Percentiles rank a stretch among this genome's conserved stretches.
Evolutionary conservation across 495 filamentous ascomycete genomes (phyloP).

Genomic region (Aspergillus baeticus): DNA sequence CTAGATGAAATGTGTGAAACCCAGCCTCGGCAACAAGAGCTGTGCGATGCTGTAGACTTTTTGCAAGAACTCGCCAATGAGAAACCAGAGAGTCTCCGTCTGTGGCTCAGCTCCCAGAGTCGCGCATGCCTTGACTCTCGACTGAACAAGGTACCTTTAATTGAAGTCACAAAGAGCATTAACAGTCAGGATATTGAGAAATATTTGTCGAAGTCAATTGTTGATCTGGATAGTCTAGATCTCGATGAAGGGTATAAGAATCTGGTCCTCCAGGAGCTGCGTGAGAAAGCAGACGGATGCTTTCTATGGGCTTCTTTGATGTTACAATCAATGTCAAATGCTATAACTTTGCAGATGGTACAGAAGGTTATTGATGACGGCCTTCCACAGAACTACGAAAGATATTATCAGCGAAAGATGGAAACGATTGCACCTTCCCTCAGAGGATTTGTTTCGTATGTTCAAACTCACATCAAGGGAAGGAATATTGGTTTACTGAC

Average conservation of each 20-base stretch:
- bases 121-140: background rate
- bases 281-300: background rate
- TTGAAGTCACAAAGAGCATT: background rate
- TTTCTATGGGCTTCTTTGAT: constrained; percentile 9
- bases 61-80: background rate
- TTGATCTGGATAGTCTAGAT: background rate
- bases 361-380: background rate
- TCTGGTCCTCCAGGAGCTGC: constrained; percentile 1
- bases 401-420: constrained; percentile 1
- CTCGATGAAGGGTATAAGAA: background rate
- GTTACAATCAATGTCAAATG: background rate
- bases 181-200: background rate
- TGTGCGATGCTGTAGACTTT: background rate
- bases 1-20: background rate
- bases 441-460: background rate
- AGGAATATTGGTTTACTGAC: background rate
- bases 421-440: background rate
- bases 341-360: background rate
- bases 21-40: background rate
- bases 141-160: background rate
- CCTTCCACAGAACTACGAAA: background rate
- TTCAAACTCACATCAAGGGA: background rate
- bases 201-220: background rate
- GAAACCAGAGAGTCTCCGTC: background rate
- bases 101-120: background rate